These are phyloP conservation scores for Leccinum brunneo-olivaceum DNA, from an alignment of 1,284 basidiomycete genomes.

Conservation along the genomic window DNA sequence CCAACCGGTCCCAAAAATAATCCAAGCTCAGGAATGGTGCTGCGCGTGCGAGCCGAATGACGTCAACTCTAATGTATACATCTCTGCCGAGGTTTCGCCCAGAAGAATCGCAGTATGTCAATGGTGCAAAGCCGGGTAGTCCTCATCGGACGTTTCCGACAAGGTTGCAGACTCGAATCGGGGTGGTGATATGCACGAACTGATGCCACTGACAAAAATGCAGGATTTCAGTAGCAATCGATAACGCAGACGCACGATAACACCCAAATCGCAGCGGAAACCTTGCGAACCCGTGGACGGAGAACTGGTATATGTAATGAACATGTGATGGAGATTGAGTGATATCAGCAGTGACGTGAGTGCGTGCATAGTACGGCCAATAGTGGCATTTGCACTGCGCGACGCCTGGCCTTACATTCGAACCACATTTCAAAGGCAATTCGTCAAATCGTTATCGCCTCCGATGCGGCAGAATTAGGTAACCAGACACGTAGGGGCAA, in stretches of 20 bases:
- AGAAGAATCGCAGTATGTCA: constrained; percentile 35
- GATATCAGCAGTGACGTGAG: too few relatives aligned
- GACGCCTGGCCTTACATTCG: too few relatives aligned
- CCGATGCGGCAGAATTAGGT: constrained; percentile 30
- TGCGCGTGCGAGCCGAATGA: too few relatives aligned
- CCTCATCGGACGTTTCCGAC: constrained; percentile 14
- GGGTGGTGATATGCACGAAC: constrained; percentile 39
- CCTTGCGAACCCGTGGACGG: constrained; percentile 46
- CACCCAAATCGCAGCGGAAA: constrained; percentile 60
- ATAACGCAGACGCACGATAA: too few relatives aligned
- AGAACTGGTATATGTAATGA: constrained; percentile 46
- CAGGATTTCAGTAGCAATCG: too few relatives aligned
- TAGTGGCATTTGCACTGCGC: too few relatives aligned
- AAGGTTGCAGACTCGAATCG: constrained; percentile 25
- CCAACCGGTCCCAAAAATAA: too few relatives aligned
- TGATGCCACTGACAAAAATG: too few relatives aligned
- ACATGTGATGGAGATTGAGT: constrained; percentile 24
- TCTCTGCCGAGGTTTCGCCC: constrained; percentile 49
- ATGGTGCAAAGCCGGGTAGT: constrained; percentile 16
- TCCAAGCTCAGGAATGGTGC: background rate
- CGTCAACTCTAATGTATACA: constrained; percentile 40
- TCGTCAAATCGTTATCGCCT: constrained; percentile 39
- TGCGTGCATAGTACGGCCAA: too few relatives aligned
- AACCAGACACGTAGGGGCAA: constrained; percentile 40
- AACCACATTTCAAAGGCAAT: constrained; percentile 50